phyloP scores from a whole-genome alignment of 1,139 yeast genomes.

The Torulaspora globosa region DNA sequence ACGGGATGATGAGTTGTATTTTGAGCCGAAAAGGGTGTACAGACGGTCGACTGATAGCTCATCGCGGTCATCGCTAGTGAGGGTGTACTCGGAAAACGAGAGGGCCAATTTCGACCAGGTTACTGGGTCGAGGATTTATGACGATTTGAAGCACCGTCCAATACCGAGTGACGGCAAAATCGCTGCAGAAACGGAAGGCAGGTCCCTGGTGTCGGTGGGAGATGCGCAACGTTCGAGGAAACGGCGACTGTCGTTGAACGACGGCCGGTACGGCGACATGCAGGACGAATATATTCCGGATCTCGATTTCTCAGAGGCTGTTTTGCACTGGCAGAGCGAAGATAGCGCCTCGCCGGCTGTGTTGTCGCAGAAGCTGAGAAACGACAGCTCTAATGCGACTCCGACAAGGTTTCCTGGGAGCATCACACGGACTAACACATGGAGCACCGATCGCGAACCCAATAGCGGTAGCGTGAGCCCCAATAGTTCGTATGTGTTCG shows the following conservation, averaged over 20 bases:
- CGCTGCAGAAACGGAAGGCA: conserved; percentile 5
- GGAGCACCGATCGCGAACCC: conserved; percentile 10
- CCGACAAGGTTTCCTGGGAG: conserved; percentile 8
- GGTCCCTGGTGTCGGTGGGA: not conserved
- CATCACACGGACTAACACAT: conserved; percentile 7
- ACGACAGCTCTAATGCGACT: conserved; percentile 4
- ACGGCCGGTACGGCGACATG: conserved; percentile 40
- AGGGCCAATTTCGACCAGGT: conserved; percentile 48
- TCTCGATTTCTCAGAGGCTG: conserved; percentile 44
- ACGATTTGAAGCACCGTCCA: conserved; percentile 47
- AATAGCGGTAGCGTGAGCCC: conserved; percentile 14
- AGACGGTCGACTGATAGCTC: conserved; percentile 19
- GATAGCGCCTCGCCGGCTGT: conserved; percentile 6
- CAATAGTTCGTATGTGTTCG: conserved; percentile 18
- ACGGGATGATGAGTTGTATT: conserved; percentile 20
- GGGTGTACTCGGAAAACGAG: conserved; percentile 57
- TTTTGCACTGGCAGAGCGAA: conserved; percentile 31
- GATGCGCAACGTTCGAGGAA: conserved; percentile 10
- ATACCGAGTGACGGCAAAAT: conserved; percentile 13
- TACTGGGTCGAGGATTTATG: conserved; percentile 47
- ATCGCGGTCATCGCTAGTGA: conserved; percentile 34
- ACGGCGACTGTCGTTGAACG: conserved; percentile 10
- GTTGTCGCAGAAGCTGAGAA: not conserved
- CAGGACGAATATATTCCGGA: conserved; percentile 75
- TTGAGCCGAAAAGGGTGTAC: conserved; percentile 23